Base-by-base conservation (phyloP, 1,284 basidiomycete genomes). In the Leccinum griseonigrum region DNA sequence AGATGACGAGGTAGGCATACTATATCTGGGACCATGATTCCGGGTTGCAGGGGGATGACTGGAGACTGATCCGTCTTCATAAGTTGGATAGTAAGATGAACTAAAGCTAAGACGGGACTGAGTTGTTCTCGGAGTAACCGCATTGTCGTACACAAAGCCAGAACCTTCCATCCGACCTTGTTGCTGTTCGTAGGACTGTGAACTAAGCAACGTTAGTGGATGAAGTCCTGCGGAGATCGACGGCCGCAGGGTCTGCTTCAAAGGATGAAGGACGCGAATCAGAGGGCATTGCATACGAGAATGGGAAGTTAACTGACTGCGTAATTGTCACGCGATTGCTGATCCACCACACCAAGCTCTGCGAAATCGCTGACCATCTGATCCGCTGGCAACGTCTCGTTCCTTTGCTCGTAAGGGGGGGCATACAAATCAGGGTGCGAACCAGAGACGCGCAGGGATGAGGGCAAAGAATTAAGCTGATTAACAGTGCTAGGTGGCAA, bases 341-440 rank as follows among this genome's bases (percentile, higher is more conserved):
- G 71, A 59, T 81, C 79, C 55, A 78, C 75, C n/a, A 91, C 71
- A 14, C 81, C 81, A 63, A 93, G 77, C 65, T 91, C 87, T 18
- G 82, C 82, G 64, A 92, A 88, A 54, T 87, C 86, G 61, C 81
- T 83, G 14, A 82, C 73, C 10, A 91, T 61, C 52, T 79, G 76
- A 64, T 90, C 84, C 29, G 87, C 69, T 6, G 71, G 74, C 22
- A 80, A 74, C 51, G 68, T 58, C 28, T 69, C 66, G 70, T 70
- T 75, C 63, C 75, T 69, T 63, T 76, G 74, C 68, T 84, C 89
- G 68, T 93, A 93, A 1, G 87, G 83, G 0, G 91, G 84, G 38
- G 83, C 83, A 71, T 93, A 93, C n/a, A 92, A 77, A 68, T 90
- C 85, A 3, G 88, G 76, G 58, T 83, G 79, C 13, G 88, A 86